These are phyloP conservation scores for Schizosaccharomyces cryophilus DNA, from an alignment of 805 yeast genomes.

Conservation along the genomic window DNA sequence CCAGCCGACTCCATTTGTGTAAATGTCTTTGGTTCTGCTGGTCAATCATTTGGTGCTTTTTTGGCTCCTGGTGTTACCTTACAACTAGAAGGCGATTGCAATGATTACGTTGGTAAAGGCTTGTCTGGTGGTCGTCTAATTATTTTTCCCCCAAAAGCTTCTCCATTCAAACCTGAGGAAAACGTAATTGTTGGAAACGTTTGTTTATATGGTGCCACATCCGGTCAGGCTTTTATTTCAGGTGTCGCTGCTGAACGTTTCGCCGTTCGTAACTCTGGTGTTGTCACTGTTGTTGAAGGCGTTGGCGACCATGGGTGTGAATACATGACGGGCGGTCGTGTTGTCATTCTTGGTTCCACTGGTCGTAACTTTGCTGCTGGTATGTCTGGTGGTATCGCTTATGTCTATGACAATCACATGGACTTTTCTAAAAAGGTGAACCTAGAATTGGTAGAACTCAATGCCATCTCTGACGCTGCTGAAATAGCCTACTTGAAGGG, in stretches of 20 bases:
- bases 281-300: conserved; percentile 88
- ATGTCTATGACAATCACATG: conserved; percentile 84
- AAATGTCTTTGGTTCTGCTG: conserved; percentile 77
- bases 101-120: conserved; percentile 95
- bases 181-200: conserved; percentile 93
- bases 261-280: conserved; percentile 96
- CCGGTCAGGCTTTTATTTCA: conserved; percentile 78
- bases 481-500: conserved; percentile 89
- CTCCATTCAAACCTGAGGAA: conserved; percentile 78
- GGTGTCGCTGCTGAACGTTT: conserved; percentile 98
- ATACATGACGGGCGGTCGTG: conserved; percentile 98
- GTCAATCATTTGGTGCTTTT: conserved; percentile 96
- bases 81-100: conserved; percentile 90
- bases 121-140: conserved; percentile 83
- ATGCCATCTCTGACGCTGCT: conserved; percentile 54
- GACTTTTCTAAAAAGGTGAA: conserved; percentile 56
- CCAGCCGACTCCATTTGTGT: conserved; percentile 94
- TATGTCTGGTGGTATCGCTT: conserved; percentile 98
- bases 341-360: conserved; percentile 71
- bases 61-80: conserved; percentile 87
- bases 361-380: conserved; percentile 92
- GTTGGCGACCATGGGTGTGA: conserved; percentile 98
- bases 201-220: conserved; percentile 91
- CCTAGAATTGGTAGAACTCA: conserved; percentile 55
- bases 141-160: conserved; percentile 70